phyloP scores from a whole-genome alignment of 257 asterid species.

The Fraxinus americana region DNA sequence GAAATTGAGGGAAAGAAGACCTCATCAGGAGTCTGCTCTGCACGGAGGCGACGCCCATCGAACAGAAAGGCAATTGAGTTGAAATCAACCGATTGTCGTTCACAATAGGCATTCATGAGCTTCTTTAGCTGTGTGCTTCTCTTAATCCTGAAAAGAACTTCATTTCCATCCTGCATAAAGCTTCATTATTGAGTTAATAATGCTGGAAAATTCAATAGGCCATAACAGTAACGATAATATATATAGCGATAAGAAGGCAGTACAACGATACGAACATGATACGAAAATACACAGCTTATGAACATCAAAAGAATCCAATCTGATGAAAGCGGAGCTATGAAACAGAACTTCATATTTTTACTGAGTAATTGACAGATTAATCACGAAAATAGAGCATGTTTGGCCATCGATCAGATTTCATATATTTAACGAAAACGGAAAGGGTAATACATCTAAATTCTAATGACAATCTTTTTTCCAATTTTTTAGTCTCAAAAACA shows the following conservation, averaged over 20 bases:
- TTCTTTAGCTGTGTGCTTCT: conserved; percentile 42
- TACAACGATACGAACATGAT: background rate
- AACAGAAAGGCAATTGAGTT: conserved; percentile 41
- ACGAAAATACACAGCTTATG: background rate
- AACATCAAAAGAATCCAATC: background rate
- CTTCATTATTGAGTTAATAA: background rate
- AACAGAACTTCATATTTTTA: background rate
- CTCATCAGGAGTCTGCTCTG: conserved; percentile 49
- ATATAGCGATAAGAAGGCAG: background rate
- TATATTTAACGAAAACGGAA: too few species aligned
- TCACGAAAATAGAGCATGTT: background rate
- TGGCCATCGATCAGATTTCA: too few species aligned
- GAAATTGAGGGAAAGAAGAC: background rate
- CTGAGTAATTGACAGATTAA: background rate
- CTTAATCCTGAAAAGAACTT: conserved; percentile 44
- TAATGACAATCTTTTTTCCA: too few species aligned
- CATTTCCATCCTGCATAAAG: conserved; percentile 42
- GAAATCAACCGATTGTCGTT: conserved; percentile 37
- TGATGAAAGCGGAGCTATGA: background rate
- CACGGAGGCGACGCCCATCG: conserved; percentile 43
- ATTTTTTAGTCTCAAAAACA: background rate
- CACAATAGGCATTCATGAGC: conserved; percentile 52
- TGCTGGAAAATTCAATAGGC: background rate
- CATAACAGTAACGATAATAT: background rate
- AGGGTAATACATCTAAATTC: too few species aligned